Percentiles rank a stretch among this genome's conserved stretches.
Evolutionary conservation across 331 rosid species (phyloP).

Genomic region (Pyracantha coccinea): DNA sequence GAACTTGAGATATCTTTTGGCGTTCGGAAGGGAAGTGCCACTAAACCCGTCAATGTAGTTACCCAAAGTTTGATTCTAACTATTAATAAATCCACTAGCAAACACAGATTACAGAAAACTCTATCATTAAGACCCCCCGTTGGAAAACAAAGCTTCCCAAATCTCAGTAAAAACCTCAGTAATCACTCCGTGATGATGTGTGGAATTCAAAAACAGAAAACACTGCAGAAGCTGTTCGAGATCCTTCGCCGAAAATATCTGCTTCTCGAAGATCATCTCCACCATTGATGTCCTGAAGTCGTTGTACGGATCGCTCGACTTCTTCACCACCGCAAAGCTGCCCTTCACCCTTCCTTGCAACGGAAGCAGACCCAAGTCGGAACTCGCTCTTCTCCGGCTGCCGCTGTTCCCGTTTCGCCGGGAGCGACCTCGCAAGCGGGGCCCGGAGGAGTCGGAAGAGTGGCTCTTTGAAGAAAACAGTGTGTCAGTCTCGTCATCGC

Average conservation of each 20-base stretch:
- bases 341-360: conserved; percentile 66
- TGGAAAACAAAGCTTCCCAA: conserved; percentile 81
- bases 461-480: conserved; percentile 74
- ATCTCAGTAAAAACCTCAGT: conserved; percentile 85
- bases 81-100: conserved; percentile 1
- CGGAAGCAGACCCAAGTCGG: conserved; percentile 54
- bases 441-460: conserved; percentile 71
- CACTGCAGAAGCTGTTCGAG: conserved; percentile 92
- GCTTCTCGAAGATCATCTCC: conserved; percentile 94
- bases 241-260: conserved; percentile 59
- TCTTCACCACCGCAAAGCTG: conserved; percentile 88
- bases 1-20: too few relatives aligned
- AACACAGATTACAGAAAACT: background rate
- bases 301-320: conserved; percentile 80
- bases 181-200: conserved; percentile 65
- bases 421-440: conserved; percentile 24
- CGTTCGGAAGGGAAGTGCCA: too few relatives aligned
- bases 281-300: conserved; percentile 93
- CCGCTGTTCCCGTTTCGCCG: conserved; percentile 10
- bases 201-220: conserved; percentile 66
- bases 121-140: conserved; percentile 38
- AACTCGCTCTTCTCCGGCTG: conserved; percentile 26
- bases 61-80: conserved; percentile 33
- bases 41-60: conserved; percentile 3
- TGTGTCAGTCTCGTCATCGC: conserved; percentile 65